Conservation (phyloP, 306 rosid species). For the Acacia melanoxylon region DNA sequence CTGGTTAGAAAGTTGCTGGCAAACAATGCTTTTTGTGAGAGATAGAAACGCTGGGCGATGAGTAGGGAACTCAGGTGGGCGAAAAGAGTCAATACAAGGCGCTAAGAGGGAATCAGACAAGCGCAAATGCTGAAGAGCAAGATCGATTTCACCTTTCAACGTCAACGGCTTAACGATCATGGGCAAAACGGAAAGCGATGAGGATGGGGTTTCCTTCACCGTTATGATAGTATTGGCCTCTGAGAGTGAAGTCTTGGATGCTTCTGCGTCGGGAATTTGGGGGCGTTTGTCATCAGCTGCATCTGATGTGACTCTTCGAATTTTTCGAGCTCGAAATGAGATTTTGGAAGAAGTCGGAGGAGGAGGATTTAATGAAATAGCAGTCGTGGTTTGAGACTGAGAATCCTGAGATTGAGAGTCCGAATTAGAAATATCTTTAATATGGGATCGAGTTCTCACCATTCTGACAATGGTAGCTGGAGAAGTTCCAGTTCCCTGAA, state of each 20-base stretch:
- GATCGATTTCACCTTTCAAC: slow-evolving; percentile 39
- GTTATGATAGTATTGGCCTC: neutral
- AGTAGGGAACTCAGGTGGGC: slow-evolving; percentile 34
- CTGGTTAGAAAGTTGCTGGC: slow-evolving; percentile 70
- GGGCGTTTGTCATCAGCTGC: neutral
- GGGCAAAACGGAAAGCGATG: slow-evolving; percentile 13
- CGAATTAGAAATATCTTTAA: slow-evolving; percentile 19
- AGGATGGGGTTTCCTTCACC: neutral
- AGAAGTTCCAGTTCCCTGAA: neutral
- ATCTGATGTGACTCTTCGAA: slow-evolving; percentile 40
- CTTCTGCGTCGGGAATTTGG: neutral
- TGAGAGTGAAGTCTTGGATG: neutral
- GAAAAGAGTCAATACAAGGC: slow-evolving; percentile 47
- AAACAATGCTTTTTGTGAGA: slow-evolving; percentile 58
- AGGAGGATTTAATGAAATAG: slow-evolving; percentile 1
- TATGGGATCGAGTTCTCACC: slow-evolving; percentile 40
- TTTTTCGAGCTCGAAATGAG: slow-evolving; percentile 57
- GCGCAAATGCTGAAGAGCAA: slow-evolving; percentile 66
- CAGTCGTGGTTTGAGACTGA: slow-evolving; percentile 1
- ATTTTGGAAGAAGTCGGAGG: slow-evolving; percentile 40
- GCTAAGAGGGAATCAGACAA: slow-evolving; percentile 49
- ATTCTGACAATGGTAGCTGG: neutral
- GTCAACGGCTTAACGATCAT: slow-evolving; percentile 39
- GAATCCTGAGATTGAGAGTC: neutral
- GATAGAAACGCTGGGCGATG: slow-evolving; percentile 54